Conservation (phyloP, 345 rosid genomes). For the Ceriops decandra region DNA sequence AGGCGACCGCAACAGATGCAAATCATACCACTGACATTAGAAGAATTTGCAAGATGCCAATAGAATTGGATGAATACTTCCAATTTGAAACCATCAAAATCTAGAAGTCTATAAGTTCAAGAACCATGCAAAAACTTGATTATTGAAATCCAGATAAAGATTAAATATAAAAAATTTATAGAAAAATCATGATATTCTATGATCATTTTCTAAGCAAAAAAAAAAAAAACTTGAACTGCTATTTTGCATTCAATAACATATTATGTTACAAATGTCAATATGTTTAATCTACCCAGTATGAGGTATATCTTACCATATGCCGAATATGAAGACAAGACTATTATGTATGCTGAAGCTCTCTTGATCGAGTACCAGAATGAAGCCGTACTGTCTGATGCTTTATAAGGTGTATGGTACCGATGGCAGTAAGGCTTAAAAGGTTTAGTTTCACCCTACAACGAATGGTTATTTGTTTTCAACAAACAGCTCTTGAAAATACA, state of each 20-base stretch:
- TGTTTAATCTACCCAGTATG: neutral
- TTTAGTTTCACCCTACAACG: constrained; percentile 68
- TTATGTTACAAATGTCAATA: neutral
- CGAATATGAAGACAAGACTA: constrained; percentile 81
- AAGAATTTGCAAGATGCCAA: too few species aligned
- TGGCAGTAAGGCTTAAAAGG: constrained; percentile 74
- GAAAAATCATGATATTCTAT: too few species aligned
- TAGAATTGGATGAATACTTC: too few species aligned
- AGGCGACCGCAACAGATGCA: neutral
- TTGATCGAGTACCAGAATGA: constrained; percentile 96
- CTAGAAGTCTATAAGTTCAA: too few species aligned
- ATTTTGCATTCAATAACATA: neutral
- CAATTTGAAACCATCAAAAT: too few species aligned
- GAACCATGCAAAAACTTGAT: too few species aligned
- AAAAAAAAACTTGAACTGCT: too few species aligned
- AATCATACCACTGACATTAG: too few species aligned
- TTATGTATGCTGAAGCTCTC: constrained; percentile 83
- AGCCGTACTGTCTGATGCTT: constrained; percentile 60
- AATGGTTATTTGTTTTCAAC: constrained; percentile 6
- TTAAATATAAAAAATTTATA: too few species aligned
- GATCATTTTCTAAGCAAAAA: too few species aligned
- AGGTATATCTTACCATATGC: constrained; percentile 55
- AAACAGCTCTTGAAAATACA: neutral
- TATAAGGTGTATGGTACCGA: constrained; percentile 70
- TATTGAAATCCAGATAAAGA: too few species aligned